Conservation (phyloP, 2,329 filamentous ascomycete genomes). For the Colletotrichum sp. region DNA sequence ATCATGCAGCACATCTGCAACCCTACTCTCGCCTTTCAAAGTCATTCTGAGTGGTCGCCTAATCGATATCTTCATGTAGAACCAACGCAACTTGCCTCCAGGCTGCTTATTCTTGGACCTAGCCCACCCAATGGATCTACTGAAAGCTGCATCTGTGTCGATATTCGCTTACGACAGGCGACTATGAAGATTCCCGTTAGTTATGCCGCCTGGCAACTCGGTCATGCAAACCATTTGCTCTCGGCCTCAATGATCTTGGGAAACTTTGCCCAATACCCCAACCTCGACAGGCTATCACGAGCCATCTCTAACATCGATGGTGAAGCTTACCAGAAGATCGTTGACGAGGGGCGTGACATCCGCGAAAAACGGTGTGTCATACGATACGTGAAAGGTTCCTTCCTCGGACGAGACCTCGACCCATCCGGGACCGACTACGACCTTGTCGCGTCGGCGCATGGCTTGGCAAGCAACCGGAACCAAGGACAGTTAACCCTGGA, state of each 20-base stretch:
- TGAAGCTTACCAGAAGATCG: background rate
- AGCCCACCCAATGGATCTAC: background rate
- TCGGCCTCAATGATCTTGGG: background rate
- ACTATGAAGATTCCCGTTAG: background rate
- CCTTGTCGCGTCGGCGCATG: background rate
- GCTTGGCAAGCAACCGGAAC: background rate
- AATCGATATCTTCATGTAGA: no score
- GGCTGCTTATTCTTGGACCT: background rate
- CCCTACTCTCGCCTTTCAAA: no score
- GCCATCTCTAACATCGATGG: background rate
- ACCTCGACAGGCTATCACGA: background rate
- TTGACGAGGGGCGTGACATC: accelerated
- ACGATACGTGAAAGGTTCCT: background rate
- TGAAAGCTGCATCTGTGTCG: accelerated
- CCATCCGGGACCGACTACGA: no score
- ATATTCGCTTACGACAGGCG: background rate
- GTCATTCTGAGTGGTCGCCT: no score
- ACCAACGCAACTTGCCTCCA: background rate
- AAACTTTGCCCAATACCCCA: background rate
- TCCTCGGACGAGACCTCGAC: background rate
- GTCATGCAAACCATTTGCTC: background rate
- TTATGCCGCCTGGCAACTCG: background rate
- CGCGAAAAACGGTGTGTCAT: background rate
- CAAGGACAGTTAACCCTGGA: background rate
- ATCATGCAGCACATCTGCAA: accelerated